These are phyloP conservation scores for Pichia nanzhaoensis DNA, from an alignment of 805 yeast genomes.

Conservation along the genomic window DNA sequence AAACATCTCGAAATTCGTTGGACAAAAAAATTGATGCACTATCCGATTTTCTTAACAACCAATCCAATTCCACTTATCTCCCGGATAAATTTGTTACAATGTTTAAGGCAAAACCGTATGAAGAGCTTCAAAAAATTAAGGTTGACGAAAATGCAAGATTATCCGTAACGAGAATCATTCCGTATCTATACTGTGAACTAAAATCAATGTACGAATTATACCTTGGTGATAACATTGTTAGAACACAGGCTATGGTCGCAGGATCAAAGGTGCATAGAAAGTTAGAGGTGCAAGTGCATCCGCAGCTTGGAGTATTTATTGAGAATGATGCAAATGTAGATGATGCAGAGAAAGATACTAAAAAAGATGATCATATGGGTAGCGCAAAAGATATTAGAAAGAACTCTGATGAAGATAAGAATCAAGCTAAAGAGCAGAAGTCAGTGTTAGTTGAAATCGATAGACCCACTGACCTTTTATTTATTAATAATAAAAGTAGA, in stretches of 20 bases:
- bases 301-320: constrained; percentile 18
- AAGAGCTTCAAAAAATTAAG: constrained; percentile 5
- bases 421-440: no score
- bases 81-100: constrained; percentile 5
- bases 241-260: constrained; percentile 35
- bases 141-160: constrained; percentile 28
- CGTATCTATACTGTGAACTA: constrained; percentile 65
- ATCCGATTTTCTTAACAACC: background rate
- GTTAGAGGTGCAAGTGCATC: constrained; percentile 44
- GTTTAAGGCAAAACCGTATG: constrained; percentile 8
- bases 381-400: background rate
- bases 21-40: background rate
- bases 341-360: background rate
- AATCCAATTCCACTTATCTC: background rate
- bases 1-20: background rate
- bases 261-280: constrained; percentile 44
- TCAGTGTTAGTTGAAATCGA: no score
- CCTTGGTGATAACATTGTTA: constrained; percentile 26
- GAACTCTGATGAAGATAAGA: no score
- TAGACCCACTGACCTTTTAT: no score
- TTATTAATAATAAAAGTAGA: no score
- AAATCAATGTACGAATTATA: constrained; percentile 46
- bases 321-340: constrained; percentile 4
- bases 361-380: background rate
- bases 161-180: constrained; percentile 54